Base-by-base conservation (phyloP, 495 filamentous ascomycete species). In the Rostrohypoxylon terebratum region DNA sequence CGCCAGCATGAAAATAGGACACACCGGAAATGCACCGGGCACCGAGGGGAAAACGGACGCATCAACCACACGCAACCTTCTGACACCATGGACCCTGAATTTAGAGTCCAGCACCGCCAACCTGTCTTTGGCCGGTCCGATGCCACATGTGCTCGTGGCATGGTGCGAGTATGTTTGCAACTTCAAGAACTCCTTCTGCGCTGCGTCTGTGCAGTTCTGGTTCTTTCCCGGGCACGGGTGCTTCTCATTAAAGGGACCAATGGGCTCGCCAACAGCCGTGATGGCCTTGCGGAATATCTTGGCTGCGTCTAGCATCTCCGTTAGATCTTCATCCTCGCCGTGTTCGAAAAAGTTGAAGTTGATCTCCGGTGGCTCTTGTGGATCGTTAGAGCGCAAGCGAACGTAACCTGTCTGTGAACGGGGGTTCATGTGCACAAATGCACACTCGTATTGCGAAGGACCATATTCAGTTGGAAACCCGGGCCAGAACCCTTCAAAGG, bases 1-100 rank as follows among this genome's bases (percentile, higher is more conserved):
- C 50, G 84, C 85, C 23, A 91, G 71, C 83, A 90, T 89, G 73
- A 90, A 90, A 1, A 88, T 88, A 4, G 89, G 83, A 44, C 87
- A 75, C 21, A 82, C 82, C n/a, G 87, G 85, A 47, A 88, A 91
- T n/a, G 83, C 85, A 0, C 89, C 89, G 0, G 84, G 86, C n/a
- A 86, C 83, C 13, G 77, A 74, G 0, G 87, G 85, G 66, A 87
- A 87, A 1, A 81, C 73, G 54, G 81, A 83, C 5, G 85, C 87
- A 71, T 90, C 88, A 21, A 90, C 87, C 0, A 88, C 86, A 3
- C 86, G 66, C 61, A 88, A 74, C 23, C 82, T 82, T 23, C 76
- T 72, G 1, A 85, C 80, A 3, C 86, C 86, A 4, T 81, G 71
- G 4, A 88, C 85, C 40, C 83, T 53, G 50, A 88, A 88, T 75